Evolutionary conservation across 805 yeast species (phyloP).

Genomic region (Komagataella pseudopastoris): DNA sequence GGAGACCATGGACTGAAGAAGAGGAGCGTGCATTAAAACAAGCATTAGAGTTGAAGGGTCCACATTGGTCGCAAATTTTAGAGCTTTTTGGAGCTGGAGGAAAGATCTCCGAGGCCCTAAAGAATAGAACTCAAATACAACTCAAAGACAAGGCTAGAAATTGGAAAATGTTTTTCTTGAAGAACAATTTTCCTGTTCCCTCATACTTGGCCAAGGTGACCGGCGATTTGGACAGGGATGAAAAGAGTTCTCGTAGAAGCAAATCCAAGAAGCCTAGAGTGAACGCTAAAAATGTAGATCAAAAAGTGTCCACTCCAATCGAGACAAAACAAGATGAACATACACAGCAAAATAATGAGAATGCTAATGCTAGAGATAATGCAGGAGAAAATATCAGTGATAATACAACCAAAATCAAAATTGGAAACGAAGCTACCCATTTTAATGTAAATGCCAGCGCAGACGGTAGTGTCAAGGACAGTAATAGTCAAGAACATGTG

Average conservation of each 20-base stretch:
- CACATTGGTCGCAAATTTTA: slow-evolving; percentile 86
- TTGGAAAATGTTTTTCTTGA: slow-evolving; percentile 80
- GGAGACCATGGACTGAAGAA: slow-evolving; percentile 77
- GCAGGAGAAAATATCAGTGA: neutral
- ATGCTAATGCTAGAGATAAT: neutral
- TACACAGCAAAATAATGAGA: neutral
- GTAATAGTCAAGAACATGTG: neutral
- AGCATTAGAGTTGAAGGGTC: slow-evolving; percentile 77
- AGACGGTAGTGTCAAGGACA: neutral
- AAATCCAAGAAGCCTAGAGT: neutral
- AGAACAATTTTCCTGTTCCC: slow-evolving; percentile 67
- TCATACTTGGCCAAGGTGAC: slow-evolving; percentile 73
- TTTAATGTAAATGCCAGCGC: neutral
- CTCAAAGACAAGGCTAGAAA: slow-evolving; percentile 94
- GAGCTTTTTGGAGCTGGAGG: slow-evolving; percentile 96
- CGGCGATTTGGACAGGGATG: slow-evolving; percentile 49
- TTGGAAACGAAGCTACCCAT: neutral
- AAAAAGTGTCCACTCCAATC: neutral
- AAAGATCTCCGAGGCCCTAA: slow-evolving; percentile 63
- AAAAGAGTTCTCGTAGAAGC: neutral
- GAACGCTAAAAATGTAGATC: neutral
- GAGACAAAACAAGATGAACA: neutral
- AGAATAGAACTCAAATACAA: slow-evolving; percentile 83
- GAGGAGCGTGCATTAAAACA: slow-evolving; percentile 78
- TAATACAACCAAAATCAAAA: neutral